Evolutionary conservation across 805 yeast genomes (phyloP).

Genomic region (Nakazawaea peltata): DNA sequence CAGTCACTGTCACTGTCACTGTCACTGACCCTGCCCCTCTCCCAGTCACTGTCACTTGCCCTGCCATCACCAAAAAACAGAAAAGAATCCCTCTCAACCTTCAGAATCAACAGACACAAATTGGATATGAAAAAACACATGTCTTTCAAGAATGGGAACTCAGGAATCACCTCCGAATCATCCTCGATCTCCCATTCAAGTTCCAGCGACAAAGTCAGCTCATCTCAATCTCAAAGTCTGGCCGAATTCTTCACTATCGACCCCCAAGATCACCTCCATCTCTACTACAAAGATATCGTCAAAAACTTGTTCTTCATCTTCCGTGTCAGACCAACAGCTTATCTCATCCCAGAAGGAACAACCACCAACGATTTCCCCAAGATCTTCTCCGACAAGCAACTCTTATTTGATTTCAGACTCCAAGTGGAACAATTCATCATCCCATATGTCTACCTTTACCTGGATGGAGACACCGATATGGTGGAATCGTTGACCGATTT

Average conservation of each 20-base stretch:
- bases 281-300: conserved; percentile 5
- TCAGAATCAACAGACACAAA: conserved; percentile 8
- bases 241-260: neutral
- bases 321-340: conserved; percentile 4
- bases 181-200: conserved; percentile 1
- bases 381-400: neutral
- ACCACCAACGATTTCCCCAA: neutral
- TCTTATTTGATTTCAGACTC: neutral
- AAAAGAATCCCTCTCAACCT: conserved; percentile 4
- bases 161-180: too few species aligned
- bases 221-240: too few species aligned
- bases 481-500: conserved; percentile 28
- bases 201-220: neutral
- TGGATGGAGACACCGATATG: conserved; percentile 27
- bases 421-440: conserved; percentile 12
- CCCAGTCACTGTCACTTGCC: too few species aligned
- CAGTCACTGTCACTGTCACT: too few species aligned
- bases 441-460: conserved; percentile 29
- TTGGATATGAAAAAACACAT: conserved; percentile 8
- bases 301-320: conserved; percentile 6
- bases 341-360: conserved; percentile 1
- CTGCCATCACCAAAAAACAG: neutral
- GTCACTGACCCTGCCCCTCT: too few species aligned
- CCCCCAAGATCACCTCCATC: conserved; percentile 11
- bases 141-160: conserved; percentile 6